Base-by-base conservation (phyloP, 306 rosid species). In the Sindora glabra region DNA sequence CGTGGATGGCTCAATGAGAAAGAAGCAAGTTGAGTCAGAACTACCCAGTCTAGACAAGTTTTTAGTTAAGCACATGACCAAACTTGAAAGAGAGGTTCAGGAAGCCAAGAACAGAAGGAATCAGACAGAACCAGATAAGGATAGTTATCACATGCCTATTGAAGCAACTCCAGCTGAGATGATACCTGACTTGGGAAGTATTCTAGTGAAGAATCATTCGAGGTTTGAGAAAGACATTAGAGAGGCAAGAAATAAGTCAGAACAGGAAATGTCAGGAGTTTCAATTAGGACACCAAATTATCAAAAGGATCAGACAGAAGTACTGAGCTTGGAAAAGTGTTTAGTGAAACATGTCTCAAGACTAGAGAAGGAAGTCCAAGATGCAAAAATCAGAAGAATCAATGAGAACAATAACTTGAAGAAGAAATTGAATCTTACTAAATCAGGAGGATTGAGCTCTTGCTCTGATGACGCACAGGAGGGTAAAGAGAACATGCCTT, bases 31-130 rank as follows among this genome's bases (percentile, higher is more conserved):
- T 19, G 84, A 74, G 69, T 46, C 81, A 21, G 87, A 82, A 61
- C 64, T 89, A 47, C 99, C 95, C 30, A 84, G 99, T 75, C 81
- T 92, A 10, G 99, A 92, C 73, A 92, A 92, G 65, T 80, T 78
- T 62, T 64, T 92, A 70, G 95, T 89, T 18, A 92, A 89, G 78
- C 95, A 68, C 74, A 18, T 78, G 85, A 89, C 94, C 8, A 89
- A 79, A 68, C 92, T 92, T 36, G 99, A 92, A 77, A 80, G 77
- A 77, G 99, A 89, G 75, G 81, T 86, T 52, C 78, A 40, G 48
- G 99, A 89, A 73, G 99, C 95, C 58, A 92, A 78, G 77, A 77
- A 39, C 63, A 72, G 71, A 59, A 72, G 26, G 59, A 84, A 79
- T 56, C 79, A 64, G 57, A 65, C 68, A 37, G 81, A 77, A 63